phyloP scores from a whole-genome alignment of 1,284 basidiomycete genomes.

The Sporisorium exsertum region DNA sequence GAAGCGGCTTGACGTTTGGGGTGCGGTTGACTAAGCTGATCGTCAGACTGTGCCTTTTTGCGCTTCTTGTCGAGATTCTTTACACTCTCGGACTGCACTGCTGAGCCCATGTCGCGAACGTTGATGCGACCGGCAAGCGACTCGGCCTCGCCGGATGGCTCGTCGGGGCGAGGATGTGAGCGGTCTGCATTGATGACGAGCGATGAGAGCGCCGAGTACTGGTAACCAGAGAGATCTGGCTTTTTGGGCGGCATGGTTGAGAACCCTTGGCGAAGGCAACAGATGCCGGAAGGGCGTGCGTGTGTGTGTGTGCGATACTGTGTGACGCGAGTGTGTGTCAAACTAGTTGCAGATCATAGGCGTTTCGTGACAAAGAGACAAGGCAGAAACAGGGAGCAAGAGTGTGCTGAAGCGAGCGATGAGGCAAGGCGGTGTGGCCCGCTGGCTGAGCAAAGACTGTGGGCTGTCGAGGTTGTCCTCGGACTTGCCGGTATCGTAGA shows the following conservation, averaged over 20 bases:
- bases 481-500: background rate
- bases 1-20: constrained; percentile 72
- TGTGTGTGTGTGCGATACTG: background rate
- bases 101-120: constrained; percentile 91
- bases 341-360: background rate
- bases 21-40: constrained; percentile 41
- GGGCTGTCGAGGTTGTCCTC: background rate
- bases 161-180: constrained; percentile 70
- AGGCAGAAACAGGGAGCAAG: background rate
- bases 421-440: background rate
- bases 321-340: background rate
- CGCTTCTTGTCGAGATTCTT: constrained; percentile 97
- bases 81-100: constrained; percentile 83
- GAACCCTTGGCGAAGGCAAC: background rate
- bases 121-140: constrained; percentile 91
- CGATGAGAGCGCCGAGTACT: constrained; percentile 67
- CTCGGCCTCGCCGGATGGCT: constrained; percentile 95
- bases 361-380: too few species aligned
- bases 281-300: background rate
- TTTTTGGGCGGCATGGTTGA: constrained; percentile 64
- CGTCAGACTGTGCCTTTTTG: constrained; percentile 66
- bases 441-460: too few species aligned
- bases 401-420: background rate
- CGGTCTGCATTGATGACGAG: constrained; percentile 66
- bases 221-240: constrained; percentile 67